Base-by-base conservation (phyloP, 306 rosid genomes). In the Morella rubra region DNA sequence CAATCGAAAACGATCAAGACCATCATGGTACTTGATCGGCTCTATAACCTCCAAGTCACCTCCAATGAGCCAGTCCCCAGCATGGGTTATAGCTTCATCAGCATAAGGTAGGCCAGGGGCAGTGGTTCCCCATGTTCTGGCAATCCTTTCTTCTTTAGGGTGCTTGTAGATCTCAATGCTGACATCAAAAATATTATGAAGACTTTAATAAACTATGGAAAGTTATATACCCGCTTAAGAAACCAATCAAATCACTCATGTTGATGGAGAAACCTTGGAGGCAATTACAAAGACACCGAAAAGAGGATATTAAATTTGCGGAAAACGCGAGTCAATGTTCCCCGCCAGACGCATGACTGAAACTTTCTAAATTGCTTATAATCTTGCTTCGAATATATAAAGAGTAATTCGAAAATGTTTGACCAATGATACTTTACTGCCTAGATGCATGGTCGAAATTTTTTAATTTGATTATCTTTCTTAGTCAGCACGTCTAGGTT, bases 111-210 rank as follows among this genome's bases (percentile, higher is more conserved):
- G 86, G 66, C 96, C 97, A 8, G 96, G 87, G 56, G 98, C 92
- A 50, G 89, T 92, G 40, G 97, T 91, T 44, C 99, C 99, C 99
- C 99, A 96, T 6, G 97, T 96, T 66, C 99, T 82, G 27, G 99
- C 97, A 27, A 92, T 92, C 46, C 99, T 85, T 84, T 96, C 99
- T 88, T 96, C 99, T 79, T 92, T 89, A 8, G 89, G 96, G 80
- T 96, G 99, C 90, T 92, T 92, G 82, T 89, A 96, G 81, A 96
- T 96, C 84, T 96, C 99, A 72, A 96, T 89, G 72, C 99, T 96
- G 87, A 65, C 54, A 70, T 19, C 77, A 71, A 70, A 82, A 32
- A 32, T 32, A 32, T 32, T 32, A 32, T 32, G 37, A 32, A 32
- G 37, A 32, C 37, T 32, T 32, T 2, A 32, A 32, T 32, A 32